Conservation (phyloP, 2,329 filamentous ascomycete species). For the Aspergillus sp. region DNA sequence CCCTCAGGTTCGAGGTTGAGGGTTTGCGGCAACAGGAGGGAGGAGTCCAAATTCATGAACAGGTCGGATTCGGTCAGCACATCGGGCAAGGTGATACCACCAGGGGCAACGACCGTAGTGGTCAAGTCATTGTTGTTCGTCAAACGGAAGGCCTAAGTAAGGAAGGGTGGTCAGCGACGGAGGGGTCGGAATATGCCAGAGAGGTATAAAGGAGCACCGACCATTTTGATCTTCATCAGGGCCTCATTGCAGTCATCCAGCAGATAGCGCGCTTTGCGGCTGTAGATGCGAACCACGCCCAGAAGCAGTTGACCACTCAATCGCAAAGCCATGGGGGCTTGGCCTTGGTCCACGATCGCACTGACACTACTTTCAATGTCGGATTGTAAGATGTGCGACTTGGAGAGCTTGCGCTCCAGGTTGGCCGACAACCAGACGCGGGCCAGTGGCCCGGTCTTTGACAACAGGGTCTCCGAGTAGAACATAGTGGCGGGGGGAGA, state of each 20-base stretch:
- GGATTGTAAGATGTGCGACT: conserved; percentile 91
- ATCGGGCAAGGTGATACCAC: conserved; percentile 86
- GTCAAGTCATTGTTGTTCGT: conserved; percentile 94
- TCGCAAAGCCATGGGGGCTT: conserved; percentile 92
- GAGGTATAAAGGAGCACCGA: conserved; percentile 44
- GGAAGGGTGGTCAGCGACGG: conserved; percentile 33
- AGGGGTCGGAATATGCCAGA: neutral
- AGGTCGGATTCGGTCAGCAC: conserved; percentile 91
- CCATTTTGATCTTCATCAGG: conserved; percentile 98
- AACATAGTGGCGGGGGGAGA: conserved; percentile 66
- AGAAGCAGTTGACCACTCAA: conserved; percentile 91
- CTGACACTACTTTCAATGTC: conserved; percentile 94
- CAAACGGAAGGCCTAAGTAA: conserved; percentile 79
- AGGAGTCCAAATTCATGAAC: conserved; percentile 79
- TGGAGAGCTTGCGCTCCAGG: conserved; percentile 96
- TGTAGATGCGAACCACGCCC: conserved; percentile 96
- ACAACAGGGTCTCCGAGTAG: conserved; percentile 92
- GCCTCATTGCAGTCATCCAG: conserved; percentile 98
- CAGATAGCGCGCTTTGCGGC: conserved; percentile 92
- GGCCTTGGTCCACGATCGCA: conserved; percentile 88
- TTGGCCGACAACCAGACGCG: conserved; percentile 98
- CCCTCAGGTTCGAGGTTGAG: conserved; percentile 48
- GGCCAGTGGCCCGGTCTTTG: conserved; percentile 95
- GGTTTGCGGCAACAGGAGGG: conserved; percentile 76
- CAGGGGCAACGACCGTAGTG: conserved; percentile 75